These are phyloP conservation scores for Fusarium oligoseptatum DNA, from an alignment of 2,329 filamentous ascomycete species.

Conservation along the genomic window DNA sequence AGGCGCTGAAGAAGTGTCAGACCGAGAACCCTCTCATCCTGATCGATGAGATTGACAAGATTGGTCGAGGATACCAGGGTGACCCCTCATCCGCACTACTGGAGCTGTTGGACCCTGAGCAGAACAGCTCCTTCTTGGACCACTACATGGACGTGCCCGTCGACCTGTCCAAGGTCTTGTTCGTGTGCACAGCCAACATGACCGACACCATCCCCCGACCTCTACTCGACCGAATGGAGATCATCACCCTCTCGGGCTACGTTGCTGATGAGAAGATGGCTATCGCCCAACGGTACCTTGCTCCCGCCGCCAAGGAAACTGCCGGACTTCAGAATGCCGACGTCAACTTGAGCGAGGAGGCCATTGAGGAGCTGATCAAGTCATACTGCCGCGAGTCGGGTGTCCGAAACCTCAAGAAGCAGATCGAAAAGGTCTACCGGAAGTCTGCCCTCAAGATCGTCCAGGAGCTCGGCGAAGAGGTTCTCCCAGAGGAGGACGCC, in stretches of 20 bases:
- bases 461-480: conserved; percentile 90
- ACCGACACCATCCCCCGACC: conserved; percentile 97
- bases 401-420: conserved; percentile 98
- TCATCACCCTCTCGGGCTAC: conserved; percentile 96
- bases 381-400: conserved; percentile 98
- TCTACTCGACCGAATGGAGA: conserved; percentile 95
- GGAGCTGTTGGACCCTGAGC: conserved; percentile 94
- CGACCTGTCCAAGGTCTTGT: conserved; percentile 96
- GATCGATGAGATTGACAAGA: conserved; percentile 98
- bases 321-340: conserved; percentile 92
- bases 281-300: conserved; percentile 93
- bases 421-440: conserved; percentile 98
- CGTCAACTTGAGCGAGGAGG: conserved; percentile 86
- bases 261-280: conserved; percentile 99
- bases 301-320: conserved; percentile 92
- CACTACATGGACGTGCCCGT: conserved; percentile 99
- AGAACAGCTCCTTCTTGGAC: conserved; percentile 96
- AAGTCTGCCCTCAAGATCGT: conserved; percentile 98
- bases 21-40: conserved; percentile 97
- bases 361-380: conserved; percentile 97
- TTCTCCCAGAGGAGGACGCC: conserved; percentile 82
- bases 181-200: conserved; percentile 99
- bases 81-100: conserved; percentile 95
- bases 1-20: conserved; percentile 98
- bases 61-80: conserved; percentile 94